Evolutionary conservation across 2,329 filamentous ascomycete genomes (phyloP).

Genomic region (Dendryphion nanum): DNA sequence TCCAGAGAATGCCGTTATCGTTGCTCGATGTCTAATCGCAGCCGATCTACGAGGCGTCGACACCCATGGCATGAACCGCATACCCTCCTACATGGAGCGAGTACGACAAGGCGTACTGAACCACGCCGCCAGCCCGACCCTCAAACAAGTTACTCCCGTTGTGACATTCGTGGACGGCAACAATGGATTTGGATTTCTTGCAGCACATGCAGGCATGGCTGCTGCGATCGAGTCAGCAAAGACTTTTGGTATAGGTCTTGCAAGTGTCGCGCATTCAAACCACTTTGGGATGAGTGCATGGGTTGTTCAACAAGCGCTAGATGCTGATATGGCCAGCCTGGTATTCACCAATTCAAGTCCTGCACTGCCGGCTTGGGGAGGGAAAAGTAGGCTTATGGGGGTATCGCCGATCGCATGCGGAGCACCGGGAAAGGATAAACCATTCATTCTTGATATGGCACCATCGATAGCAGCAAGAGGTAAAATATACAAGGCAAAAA

Average conservation of each 20-base stretch:
- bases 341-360: constrained; percentile 64
- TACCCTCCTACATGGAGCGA: constrained; percentile 74
- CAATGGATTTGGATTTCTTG: constrained; percentile 75
- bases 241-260: constrained; percentile 70
- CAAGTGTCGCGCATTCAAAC: constrained; percentile 72
- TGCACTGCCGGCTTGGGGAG: constrained; percentile 70
- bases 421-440: constrained; percentile 59
- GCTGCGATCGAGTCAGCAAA: constrained; percentile 66
- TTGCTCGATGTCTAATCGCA: constrained; percentile 68
- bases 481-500: constrained; percentile 69
- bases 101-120: constrained; percentile 69
- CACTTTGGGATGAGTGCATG: constrained; percentile 84
- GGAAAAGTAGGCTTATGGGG: constrained; percentile 66
- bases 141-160: constrained; percentile 66
- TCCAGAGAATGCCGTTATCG: constrained; percentile 56
- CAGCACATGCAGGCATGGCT: constrained; percentile 64
- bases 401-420: constrained; percentile 75
- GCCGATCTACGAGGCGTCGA: constrained; percentile 79
- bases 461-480: constrained; percentile 68
- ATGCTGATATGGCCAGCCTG: constrained; percentile 63
- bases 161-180: constrained; percentile 66
- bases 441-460: constrained; percentile 77
- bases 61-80: constrained; percentile 74
- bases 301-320: constrained; percentile 74
- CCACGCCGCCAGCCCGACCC: constrained; percentile 55